Evolutionary conservation across 192 early-diverging fungal genomes (phyloP).

Genomic region (Chytriomyces sp.): DNA sequence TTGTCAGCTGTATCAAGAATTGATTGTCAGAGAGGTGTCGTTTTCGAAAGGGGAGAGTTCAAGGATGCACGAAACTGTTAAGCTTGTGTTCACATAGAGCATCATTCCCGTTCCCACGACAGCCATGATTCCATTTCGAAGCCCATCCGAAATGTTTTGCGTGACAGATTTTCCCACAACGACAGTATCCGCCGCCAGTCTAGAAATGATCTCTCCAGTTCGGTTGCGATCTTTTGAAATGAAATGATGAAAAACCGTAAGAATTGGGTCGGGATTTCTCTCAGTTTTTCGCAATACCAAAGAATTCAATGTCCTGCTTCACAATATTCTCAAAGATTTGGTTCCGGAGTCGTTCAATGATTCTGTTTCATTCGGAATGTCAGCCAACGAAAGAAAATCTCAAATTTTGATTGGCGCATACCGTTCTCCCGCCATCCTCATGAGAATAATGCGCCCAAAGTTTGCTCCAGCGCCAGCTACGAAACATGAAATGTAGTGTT

Average conservation of each 20-base stretch:
- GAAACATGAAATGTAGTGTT: too few species aligned
- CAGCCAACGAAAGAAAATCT: background rate
- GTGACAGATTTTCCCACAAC: conserved; percentile 77
- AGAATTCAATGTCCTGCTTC: conserved; percentile 49
- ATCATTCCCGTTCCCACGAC: conserved; percentile 70
- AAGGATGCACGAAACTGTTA: conserved; percentile 17
- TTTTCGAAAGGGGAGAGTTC: background rate
- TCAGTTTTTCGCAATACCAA: background rate
- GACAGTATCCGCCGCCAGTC: conserved; percentile 76
- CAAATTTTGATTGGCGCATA: background rate
- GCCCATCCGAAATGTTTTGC: conserved; percentile 75
- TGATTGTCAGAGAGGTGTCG: background rate
- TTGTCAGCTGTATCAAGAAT: conserved; percentile 44
- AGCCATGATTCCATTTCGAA: conserved; percentile 65
- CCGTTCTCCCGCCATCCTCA: conserved; percentile 44
- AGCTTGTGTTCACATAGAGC: conserved; percentile 56
- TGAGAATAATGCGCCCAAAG: conserved; percentile 46
- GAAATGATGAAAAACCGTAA: background rate
- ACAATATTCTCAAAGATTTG: conserved; percentile 43
- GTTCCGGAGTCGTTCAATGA: conserved; percentile 41
- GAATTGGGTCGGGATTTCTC: background rate
- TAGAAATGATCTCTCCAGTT: conserved; percentile 80
- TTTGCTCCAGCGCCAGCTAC: conserved; percentile 47
- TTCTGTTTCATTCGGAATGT: background rate
- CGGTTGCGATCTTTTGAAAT: conserved; percentile 59